Base-by-base conservation (phyloP, 768 basidiomycete genomes). In the Crassisporium funariophilum region DNA sequence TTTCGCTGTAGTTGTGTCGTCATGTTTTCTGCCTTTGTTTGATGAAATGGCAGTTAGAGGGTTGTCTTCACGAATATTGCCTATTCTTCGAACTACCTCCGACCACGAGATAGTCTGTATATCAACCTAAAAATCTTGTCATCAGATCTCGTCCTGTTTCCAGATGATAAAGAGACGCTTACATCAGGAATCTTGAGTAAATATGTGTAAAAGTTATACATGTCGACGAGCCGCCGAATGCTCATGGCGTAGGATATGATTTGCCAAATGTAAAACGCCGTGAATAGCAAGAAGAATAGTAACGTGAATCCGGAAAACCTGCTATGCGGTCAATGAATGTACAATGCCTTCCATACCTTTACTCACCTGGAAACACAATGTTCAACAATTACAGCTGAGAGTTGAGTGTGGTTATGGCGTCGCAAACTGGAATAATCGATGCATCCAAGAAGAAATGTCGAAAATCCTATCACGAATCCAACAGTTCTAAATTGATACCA, bases 71-170 rank as follows among this genome's bases (percentile, higher is more conserved):
- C 95, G 83, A 42, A 99, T 95, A 4, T 84, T 74, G 10, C 84
- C 84, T 47, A 99, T 93, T 24, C 94, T 82, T 13, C 88, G 79
- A 41, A 99, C 97, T 31, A 99, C 80, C 60, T 93, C 91, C 0
- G 90, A 84, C 97, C 97, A 99, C 0, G 95, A 86, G 31, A 98
- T 93, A 1, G 97, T 98, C 69, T 94, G 92, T 35, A 99, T 95
- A 66, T 99, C 97, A 40, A 84, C 88, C 95, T 98, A 63, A 21
- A 27, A 23, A 41, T 22, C 42, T 27, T 17, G 57, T 38, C 55
- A 55, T 45, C 19, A 45, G 41, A 47, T 34, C 31, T 27, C 35
- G 24, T 15, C 19, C 41, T 22, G 20, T 23, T 23, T 7, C 15
- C 12, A 35, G 23, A 4, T 12, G 25, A 13, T 38, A 9, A 38